A percentile compares a stretch with the other conserved stretches of the same genome.
phyloP scores from a whole-genome alignment of 805 yeast genomes.

The Kazachstania taianensis region DNA sequence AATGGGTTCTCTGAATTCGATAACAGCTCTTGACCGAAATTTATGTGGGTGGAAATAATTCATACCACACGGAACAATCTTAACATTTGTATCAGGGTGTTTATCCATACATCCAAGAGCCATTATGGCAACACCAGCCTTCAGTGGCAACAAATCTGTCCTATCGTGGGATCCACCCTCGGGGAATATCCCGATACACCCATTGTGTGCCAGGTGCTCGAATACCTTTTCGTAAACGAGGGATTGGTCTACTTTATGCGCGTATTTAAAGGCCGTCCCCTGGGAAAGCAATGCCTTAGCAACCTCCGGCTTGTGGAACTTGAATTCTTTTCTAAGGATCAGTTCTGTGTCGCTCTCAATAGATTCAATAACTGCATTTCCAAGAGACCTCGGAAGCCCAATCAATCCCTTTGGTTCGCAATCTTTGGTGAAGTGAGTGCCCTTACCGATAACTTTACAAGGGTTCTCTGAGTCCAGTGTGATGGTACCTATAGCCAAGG shows the following conservation, averaged over 20 bases:
- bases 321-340: constrained; percentile 59
- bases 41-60: constrained; percentile 94
- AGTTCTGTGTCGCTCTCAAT: constrained; percentile 67
- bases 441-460: constrained; percentile 48
- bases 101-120: constrained; percentile 87
- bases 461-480: constrained; percentile 43
- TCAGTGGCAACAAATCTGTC: constrained; percentile 78
- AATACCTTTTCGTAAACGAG: constrained; percentile 77
- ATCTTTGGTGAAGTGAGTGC: constrained; percentile 44
- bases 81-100: constrained; percentile 65
- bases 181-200: constrained; percentile 87
- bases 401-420: constrained; percentile 57
- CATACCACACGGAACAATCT: constrained; percentile 94
- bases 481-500: constrained; percentile 56
- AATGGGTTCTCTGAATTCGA: constrained; percentile 88
- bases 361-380: constrained; percentile 60
- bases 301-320: constrained; percentile 31
- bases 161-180: constrained; percentile 98
- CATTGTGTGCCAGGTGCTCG: constrained; percentile 67
- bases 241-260: constrained; percentile 78
- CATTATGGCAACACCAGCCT: constrained; percentile 97
- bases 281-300: constrained; percentile 34
- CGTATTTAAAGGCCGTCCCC: constrained; percentile 58
- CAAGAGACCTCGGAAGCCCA: constrained; percentile 69
- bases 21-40: constrained; percentile 88